Evolutionary conservation across 2,329 filamentous ascomycete genomes (phyloP).

Genomic region (Phialophora expanda): DNA sequence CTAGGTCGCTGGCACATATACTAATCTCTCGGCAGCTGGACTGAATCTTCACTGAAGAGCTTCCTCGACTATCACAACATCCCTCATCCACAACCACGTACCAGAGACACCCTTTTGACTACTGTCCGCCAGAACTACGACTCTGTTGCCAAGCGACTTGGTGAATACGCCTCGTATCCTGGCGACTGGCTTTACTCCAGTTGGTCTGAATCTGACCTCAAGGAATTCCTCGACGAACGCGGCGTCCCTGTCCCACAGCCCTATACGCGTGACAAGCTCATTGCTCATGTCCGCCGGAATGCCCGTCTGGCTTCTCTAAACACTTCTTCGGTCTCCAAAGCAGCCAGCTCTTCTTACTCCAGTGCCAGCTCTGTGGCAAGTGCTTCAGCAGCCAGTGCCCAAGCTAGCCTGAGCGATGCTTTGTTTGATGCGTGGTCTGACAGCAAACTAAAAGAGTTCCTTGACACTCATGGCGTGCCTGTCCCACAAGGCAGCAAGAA

Average conservation of each 20-base stretch:
- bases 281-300: conserved; percentile 89
- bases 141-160: conserved; percentile 71
- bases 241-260: conserved; percentile 87
- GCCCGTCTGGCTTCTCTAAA: conserved; percentile 77
- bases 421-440: conserved; percentile 91
- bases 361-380: conserved; percentile 60
- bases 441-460: conserved; percentile 86
- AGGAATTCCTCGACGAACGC: conserved; percentile 83
- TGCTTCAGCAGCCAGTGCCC: conserved; percentile 70
- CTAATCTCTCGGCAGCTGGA: conserved; percentile 68
- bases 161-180: conserved; percentile 82
- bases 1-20: conserved; percentile 32
- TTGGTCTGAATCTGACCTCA: conserved; percentile 93
- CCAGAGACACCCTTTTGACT: conserved; percentile 79
- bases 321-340: conserved; percentile 64
- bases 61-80: conserved; percentile 90
- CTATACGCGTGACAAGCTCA: conserved; percentile 80
- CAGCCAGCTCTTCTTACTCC: conserved; percentile 63
- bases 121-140: conserved; percentile 83
- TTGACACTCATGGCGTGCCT: conserved; percentile 85
- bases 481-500: conserved; percentile 90
- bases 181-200: conserved; percentile 91
- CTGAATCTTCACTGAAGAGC: conserved; percentile 88
- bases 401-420: conserved; percentile 77
- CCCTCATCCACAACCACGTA: conserved; percentile 85